Evolutionary conservation across 352 stramenopile genomes (phyloP).

Genomic region (Phytophthora brassicae): DNA sequence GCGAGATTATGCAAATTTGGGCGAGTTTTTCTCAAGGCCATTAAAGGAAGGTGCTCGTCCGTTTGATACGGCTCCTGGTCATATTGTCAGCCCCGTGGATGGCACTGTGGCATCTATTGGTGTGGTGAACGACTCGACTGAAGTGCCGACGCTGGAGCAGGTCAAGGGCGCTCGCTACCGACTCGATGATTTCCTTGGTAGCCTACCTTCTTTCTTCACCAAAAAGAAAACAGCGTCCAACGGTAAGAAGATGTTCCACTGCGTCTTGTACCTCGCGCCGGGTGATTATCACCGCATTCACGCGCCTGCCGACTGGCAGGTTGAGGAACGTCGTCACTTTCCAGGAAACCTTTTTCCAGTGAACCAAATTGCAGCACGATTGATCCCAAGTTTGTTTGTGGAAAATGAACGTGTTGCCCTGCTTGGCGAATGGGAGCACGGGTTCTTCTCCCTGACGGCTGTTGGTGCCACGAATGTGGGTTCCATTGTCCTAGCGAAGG

Average conservation of each 20-base stretch:
- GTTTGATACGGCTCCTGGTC: conserved; percentile 38
- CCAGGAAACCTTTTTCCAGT: conserved; percentile 83
- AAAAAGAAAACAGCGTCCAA: conserved; percentile 20
- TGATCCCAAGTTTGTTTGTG: conserved; percentile 83
- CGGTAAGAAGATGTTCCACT: conserved; percentile 73
- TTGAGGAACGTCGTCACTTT: conserved; percentile 79
- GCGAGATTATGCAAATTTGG: conserved; percentile 72
- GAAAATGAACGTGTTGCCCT: conserved; percentile 84
- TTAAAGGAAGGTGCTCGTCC: conserved; percentile 64
- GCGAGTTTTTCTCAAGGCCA: conserved; percentile 84
- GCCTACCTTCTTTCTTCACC: conserved; percentile 59
- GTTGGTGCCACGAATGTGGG: conserved; percentile 88
- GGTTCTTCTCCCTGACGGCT: conserved; percentile 83
- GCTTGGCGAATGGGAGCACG: conserved; percentile 72
- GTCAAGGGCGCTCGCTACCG: conserved; percentile 83
- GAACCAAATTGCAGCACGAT: conserved; percentile 55
- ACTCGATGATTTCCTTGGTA: conserved; percentile 81
- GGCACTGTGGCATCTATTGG: conserved; percentile 59
- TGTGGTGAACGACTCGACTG: conserved; percentile 45
- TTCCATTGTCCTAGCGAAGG: conserved; percentile 74
- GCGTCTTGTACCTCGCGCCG: conserved; percentile 82
- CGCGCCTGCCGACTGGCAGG: conserved; percentile 73
- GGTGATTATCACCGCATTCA: conserved; percentile 90
- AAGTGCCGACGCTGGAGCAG: conserved; percentile 72
- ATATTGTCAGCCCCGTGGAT: conserved; percentile 63